Conservation (phyloP, 495 filamentous ascomycete species). For the Haplographium delicatum region DNA sequence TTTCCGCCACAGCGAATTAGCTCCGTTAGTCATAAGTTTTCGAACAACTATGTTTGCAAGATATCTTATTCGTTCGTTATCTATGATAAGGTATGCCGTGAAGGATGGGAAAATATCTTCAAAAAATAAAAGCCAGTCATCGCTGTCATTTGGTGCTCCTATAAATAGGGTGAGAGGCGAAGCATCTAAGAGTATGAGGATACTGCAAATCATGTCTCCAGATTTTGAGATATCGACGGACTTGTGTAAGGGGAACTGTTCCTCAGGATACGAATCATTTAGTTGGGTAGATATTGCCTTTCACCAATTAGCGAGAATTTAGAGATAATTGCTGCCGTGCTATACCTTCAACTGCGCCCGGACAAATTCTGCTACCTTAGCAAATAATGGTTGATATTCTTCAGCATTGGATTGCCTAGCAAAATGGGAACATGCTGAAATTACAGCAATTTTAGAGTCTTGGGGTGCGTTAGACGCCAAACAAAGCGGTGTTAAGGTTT, state of each 20-base stretch:
- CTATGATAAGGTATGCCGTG: constrained; percentile 43
- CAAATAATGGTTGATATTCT: constrained; percentile 47
- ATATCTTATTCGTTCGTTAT: constrained; percentile 43
- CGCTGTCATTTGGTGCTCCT: constrained; percentile 29
- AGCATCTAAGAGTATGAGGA: constrained; percentile 47
- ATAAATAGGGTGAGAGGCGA: constrained; percentile 47
- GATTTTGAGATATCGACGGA: constrained; percentile 10
- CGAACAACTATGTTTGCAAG: constrained; percentile 41
- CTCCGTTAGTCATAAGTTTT: constrained; percentile 38
- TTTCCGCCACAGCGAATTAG: constrained; percentile 24
- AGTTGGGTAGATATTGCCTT: constrained; percentile 9
- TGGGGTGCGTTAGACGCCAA: constrained; percentile 49
- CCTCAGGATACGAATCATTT: constrained; percentile 18
- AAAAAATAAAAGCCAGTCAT: constrained; percentile 39
- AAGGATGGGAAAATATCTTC: constrained; percentile 46
- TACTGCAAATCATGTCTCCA: constrained; percentile 39
- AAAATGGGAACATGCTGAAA: constrained; percentile 52
- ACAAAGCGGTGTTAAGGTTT: constrained; percentile 46
- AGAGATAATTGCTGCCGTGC: neutral
- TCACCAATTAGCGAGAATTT: neutral
- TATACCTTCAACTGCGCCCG: constrained; percentile 47
- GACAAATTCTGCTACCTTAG: constrained; percentile 48
- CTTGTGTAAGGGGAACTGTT: constrained; percentile 19
- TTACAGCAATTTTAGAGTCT: constrained; percentile 54
- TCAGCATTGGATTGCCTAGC: constrained; percentile 42